Conservation (phyloP, 2,329 filamentous ascomycete genomes). For the Penicillium sp. region DNA sequence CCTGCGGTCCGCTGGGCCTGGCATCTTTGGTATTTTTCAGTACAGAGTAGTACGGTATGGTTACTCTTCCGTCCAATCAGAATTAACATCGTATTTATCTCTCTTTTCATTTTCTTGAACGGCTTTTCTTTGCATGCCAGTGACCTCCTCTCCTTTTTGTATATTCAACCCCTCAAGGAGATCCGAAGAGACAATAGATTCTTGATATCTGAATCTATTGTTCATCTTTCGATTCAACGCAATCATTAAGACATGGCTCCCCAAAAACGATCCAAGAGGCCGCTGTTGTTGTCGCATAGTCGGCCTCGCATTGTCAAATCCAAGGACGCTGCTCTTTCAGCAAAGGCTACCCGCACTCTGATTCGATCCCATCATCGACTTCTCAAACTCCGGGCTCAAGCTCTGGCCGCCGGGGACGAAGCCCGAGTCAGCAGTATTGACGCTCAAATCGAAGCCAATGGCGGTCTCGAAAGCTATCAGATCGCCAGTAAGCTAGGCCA, state of each 20-base stretch:
- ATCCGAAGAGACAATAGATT: background rate
- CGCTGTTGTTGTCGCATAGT: slow-evolving; percentile 43
- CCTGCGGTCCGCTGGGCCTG: slow-evolving; percentile 16
- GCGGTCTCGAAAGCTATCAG: slow-evolving; percentile 61
- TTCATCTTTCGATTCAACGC: background rate
- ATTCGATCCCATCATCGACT: slow-evolving; percentile 61
- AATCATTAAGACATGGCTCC: slow-evolving; percentile 24
- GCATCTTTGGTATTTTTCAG: slow-evolving; percentile 8
- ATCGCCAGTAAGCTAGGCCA: slow-evolving; percentile 63
- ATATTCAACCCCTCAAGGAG: background rate
- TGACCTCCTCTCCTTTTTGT: background rate
- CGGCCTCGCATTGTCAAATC: slow-evolving; percentile 44
- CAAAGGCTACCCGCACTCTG: slow-evolving; percentile 57
- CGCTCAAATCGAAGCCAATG: slow-evolving; percentile 53
- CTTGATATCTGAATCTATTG: too few relatives aligned
- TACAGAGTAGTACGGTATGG: background rate
- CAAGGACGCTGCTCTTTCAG: slow-evolving; percentile 48
- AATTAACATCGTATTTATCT: background rate
- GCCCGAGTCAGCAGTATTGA: slow-evolving; percentile 45
- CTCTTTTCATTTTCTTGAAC: slow-evolving; percentile 5
- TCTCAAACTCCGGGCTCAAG: slow-evolving; percentile 55
- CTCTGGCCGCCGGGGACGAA: slow-evolving; percentile 47
- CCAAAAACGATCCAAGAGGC: slow-evolving; percentile 34
- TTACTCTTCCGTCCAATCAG: slow-evolving; percentile 3
- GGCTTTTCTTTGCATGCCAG: background rate